phyloP scores from a whole-genome alignment of 345 rosid species.

The Hypericum perforatum region DNA sequence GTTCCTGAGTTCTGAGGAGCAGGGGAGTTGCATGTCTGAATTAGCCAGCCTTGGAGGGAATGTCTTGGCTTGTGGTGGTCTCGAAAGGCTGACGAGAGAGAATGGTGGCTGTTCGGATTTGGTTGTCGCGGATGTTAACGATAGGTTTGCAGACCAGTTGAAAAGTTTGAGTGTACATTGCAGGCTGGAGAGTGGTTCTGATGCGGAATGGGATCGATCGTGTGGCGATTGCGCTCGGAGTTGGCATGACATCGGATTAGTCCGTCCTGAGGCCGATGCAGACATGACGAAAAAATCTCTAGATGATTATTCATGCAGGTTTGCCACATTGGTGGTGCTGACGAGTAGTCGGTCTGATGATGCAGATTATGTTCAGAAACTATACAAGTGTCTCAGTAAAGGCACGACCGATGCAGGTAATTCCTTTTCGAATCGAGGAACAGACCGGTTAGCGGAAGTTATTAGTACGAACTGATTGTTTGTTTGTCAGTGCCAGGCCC shows the following conservation, averaged over 20 bases:
- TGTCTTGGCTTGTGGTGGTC: constrained; percentile 31
- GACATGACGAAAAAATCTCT: neutral
- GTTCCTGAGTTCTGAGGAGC: constrained; percentile 25
- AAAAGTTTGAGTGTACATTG: constrained; percentile 20
- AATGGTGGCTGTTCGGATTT: constrained; percentile 32
- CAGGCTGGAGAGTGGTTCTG: constrained; percentile 7
- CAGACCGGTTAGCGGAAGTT: no score
- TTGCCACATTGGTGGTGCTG: constrained; percentile 29
- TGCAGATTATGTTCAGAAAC: constrained; percentile 9
- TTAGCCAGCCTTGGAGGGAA: constrained; percentile 17
- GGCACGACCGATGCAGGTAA: constrained; percentile 5
- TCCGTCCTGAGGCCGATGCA: neutral
- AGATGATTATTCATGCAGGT: constrained; percentile 25
- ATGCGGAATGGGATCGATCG: constrained; percentile 9
- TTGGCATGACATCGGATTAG: constrained; percentile 24
- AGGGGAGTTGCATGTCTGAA: constrained; percentile 22
- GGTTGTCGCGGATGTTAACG: constrained; percentile 23
- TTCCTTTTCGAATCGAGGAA: no score
- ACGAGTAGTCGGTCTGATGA: constrained; percentile 30
- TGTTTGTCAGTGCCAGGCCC: no score
- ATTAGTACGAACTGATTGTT: no score
- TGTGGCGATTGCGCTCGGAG: constrained; percentile 23
- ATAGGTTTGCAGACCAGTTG: constrained; percentile 15
- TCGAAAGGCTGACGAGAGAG: constrained; percentile 31
- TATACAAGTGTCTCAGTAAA: constrained; percentile 25